Evolutionary conservation across 352 stramenopile species (phyloP), one percentile per base, ranked within the genome.

Genomic region (Aphanomyces invadans): DNA sequence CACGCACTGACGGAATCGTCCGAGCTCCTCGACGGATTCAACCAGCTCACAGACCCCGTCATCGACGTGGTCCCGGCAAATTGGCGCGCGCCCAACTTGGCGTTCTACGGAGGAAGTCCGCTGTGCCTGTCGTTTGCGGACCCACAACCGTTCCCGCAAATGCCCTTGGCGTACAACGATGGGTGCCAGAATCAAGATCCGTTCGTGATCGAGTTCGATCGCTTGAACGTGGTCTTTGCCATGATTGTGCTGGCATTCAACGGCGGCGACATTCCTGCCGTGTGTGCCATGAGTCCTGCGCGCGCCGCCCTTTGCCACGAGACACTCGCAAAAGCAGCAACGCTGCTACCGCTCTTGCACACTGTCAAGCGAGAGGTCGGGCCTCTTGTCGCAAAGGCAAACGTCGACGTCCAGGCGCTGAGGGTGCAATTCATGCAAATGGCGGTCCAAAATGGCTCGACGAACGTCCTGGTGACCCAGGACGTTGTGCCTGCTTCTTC

Each of bases 101-200:
- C 33, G 15, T 67, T 57, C 21, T 57, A 67, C 25, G 26, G 38
- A 4, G 60, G 60, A 10, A 67, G 26, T 23, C 60, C 60, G 11
- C n/a, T 59, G 15, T 67, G 60, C 31, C 32, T 51, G 12, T 51
- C 60, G 2, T 57, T 57, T 26, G n/a, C 46, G 1, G 10, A 25
- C 1, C 39, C 60, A 23, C 15, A 21, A 19, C 12, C 60, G 9
- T 29, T 59, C 17, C n/a, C 26, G 11, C 60, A 67, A 23, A 11
- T 42, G 23, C 46, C 60, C 19, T 39, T 67, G 10, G 28, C n/a
- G 2, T 67, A 59, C 21, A 36, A 67, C 32, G 60, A 67, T 31
- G 29, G 38, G 9, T 67, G 60, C 32, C 19, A 45, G 5, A 31
- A 7, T 7, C 21, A 25, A 21, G 28, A 44, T 23, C 60, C 45